Evolutionary conservation across 805 yeast genomes (phyloP).

Genomic region (Ascoidea tarda): DNA sequence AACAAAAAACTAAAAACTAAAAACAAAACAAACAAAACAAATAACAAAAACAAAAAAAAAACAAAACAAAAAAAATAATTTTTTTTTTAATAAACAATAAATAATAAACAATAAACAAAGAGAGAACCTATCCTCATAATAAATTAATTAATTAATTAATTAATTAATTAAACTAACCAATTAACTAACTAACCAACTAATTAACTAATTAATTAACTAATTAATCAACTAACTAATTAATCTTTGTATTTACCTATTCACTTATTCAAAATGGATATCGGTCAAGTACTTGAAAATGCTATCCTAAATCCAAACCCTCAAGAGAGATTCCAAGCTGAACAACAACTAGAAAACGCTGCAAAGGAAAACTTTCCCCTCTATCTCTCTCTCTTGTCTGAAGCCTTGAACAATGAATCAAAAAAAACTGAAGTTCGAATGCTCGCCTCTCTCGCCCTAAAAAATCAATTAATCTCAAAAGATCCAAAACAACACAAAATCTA

Average conservation of each 20-base stretch:
- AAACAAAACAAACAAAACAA: too few species aligned
- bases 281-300: slow-evolving; percentile 65
- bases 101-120: too few species aligned
- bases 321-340: slow-evolving; percentile 66
- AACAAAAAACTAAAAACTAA: too few species aligned
- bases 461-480: slow-evolving; percentile 78
- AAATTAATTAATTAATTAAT: too few species aligned
- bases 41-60: too few species aligned
- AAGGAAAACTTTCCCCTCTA: slow-evolving; percentile 66
- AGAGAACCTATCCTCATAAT: too few species aligned
- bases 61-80: too few species aligned
- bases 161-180: too few species aligned
- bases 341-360: slow-evolving; percentile 57
- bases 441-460: slow-evolving; percentile 80
- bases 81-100: too few species aligned
- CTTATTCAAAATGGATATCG: slow-evolving; percentile 37
- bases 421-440: slow-evolving; percentile 78
- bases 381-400: slow-evolving; percentile 53
- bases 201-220: too few species aligned
- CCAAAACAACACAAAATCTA: slow-evolving; percentile 38
- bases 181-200: too few species aligned
- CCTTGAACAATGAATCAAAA: slow-evolving; percentile 49
- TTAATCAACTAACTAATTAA: too few species aligned
- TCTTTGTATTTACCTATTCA: background rate
- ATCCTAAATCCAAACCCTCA: slow-evolving; percentile 52